Base-by-base conservation (phyloP, 495 filamentous ascomycete species). In the Cercophora sp. region DNA sequence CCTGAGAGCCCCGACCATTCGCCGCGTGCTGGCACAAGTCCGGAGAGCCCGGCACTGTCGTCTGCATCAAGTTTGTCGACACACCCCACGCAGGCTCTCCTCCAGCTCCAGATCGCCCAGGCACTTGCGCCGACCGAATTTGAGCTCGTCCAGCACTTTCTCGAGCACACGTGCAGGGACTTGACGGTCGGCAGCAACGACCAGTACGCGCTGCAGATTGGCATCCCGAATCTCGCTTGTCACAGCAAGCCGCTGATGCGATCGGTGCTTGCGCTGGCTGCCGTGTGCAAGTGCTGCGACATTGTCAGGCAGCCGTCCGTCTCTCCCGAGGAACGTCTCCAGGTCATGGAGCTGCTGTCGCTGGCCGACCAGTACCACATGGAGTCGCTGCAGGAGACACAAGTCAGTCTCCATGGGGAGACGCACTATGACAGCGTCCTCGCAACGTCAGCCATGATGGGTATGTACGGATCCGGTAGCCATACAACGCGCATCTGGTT, bases 401-500 rank as follows among this genome's bases (percentile, higher is more conserved):
- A 68, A 46, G 55, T 51, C 0, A 46, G 61, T 0, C 56, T 72
- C 16, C 59, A 57, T 4, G 54, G 65, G 22, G 9, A 45, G 19
- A 46, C 55, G 13, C 61, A 67, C 3, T 62, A 65, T 10, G 70
- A 74, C 53, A 47, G 63, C 41, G 53, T 72, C 3, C 67, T 76
- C 5, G 70, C 70, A 13, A 76, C 73, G 48, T 70, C 73, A 1
- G 68, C 70, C 8, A 56, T 76, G 58, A 76, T 76, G 71, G 71
- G 66, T 19, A 59, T 76, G 59, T 74, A 76, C 47, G 71, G 66
- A 4, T 72, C 70, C 3, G 67, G 54, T 4, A 73, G 64, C 44
- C 69, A 74, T 34, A 62, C 58, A 10, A 52, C 66, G 16, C 64
- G 71, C 26, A 68, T 74, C 22, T 64, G 62, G 61, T 55, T 74